A percentile compares a stretch with the other conserved stretches of the same genome.
Evolutionary conservation across 345 rosid genomes (phyloP).

Genomic region (Pugionium dolabratum): DNA sequence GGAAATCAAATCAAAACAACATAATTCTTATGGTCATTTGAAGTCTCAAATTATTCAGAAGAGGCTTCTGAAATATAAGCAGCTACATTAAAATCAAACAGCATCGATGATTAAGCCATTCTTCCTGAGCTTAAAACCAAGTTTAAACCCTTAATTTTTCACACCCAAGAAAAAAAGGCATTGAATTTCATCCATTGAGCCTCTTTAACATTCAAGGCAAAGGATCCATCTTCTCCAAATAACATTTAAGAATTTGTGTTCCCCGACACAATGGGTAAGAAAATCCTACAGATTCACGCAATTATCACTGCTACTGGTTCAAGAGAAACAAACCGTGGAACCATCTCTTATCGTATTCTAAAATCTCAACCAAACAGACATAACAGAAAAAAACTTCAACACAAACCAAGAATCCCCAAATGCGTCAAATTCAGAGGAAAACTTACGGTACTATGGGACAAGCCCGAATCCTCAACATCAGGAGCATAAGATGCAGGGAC

Average conservation of each 20-base stretch:
- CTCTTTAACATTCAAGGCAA: slow-evolving; percentile 1
- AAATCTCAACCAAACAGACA: slow-evolving; percentile 22
- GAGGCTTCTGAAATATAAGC: background rate
- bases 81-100: background rate
- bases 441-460: slow-evolving; percentile 36
- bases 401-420: background rate
- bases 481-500: slow-evolving; percentile 59
- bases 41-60: slow-evolving; percentile 2
- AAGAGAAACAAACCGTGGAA: background rate
- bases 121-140: slow-evolving; percentile 1
- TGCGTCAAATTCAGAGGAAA: slow-evolving; percentile 1
- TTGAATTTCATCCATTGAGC: background rate
- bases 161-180: slow-evolving; percentile 7
- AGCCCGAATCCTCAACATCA: slow-evolving; percentile 54
- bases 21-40: background rate
- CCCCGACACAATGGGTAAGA: background rate
- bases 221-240: slow-evolving; percentile 10
- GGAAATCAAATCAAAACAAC: slow-evolving; percentile 11
- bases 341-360: background rate
- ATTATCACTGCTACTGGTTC: background rate
- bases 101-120: background rate
- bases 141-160: background rate
- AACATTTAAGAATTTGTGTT: background rate
- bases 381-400: slow-evolving; percentile 6
- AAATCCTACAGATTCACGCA: background rate